Conservation (phyloP, 495 filamentous ascomycete species). For the Xylaria telfairii region DNA sequence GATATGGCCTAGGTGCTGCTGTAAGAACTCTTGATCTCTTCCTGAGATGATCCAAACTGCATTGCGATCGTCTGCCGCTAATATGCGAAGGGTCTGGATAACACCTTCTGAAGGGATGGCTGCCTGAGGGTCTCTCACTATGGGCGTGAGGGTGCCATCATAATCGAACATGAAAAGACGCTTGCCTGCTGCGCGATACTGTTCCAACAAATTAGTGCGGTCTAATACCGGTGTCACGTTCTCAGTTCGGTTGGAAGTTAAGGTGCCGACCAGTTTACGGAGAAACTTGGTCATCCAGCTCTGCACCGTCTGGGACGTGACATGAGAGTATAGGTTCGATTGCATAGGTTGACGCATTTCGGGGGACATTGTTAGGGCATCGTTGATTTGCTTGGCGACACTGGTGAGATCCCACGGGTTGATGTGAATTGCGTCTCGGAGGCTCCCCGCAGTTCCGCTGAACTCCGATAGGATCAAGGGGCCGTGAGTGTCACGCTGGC, state of each 20-base stretch:
- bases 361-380: constrained; percentile 74
- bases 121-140: constrained; percentile 84
- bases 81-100: constrained; percentile 74
- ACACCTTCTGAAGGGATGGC: constrained; percentile 86
- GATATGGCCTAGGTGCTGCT: constrained; percentile 87
- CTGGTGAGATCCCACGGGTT: constrained; percentile 90
- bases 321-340: constrained; percentile 75
- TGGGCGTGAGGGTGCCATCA: constrained; percentile 96
- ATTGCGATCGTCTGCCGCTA: constrained; percentile 81
- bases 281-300: constrained; percentile 81
- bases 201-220: constrained; percentile 66
- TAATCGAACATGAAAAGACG: constrained; percentile 98
- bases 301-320: constrained; percentile 81
- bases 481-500: constrained; percentile 81
- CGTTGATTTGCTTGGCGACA: constrained; percentile 79
- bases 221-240: constrained; percentile 82
- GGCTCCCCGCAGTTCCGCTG: constrained; percentile 86
- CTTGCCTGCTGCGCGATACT: constrained; percentile 72
- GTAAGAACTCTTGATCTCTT: constrained; percentile 85
- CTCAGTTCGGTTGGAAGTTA: constrained; percentile 76
- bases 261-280: constrained; percentile 74
- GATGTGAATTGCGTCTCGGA: constrained; percentile 86
- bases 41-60: constrained; percentile 98
- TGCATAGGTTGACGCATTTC: constrained; percentile 65
- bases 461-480: constrained; percentile 95